phyloP scores from a whole-genome alignment of 306 rosid genomes.

The Casuarina cunninghamiana region DNA sequence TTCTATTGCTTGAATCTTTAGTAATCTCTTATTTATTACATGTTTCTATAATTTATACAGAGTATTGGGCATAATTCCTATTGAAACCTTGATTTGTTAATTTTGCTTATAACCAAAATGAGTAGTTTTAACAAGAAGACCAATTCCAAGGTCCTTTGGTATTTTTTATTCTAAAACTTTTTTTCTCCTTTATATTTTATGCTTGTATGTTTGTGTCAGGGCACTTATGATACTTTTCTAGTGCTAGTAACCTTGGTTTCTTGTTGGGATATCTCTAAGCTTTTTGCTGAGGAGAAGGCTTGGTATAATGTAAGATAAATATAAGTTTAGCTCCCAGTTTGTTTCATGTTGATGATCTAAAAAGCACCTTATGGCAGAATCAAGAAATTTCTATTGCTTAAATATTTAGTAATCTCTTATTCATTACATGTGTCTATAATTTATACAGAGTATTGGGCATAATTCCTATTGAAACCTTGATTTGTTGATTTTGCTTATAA shows the following conservation, averaged over 20 bases:
- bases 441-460: not conserved
- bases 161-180: not conserved
- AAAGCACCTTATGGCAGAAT: no score
- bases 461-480: not conserved
- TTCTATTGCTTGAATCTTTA: no score
- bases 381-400: no score
- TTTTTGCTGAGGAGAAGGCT: constrained; percentile 34
- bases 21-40: no score
- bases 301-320: constrained; percentile 40
- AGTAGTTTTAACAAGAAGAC: not conserved
- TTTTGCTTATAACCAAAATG: constrained; percentile 7
- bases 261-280: constrained; percentile 44
- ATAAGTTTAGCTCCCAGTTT: constrained; percentile 20
- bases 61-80: not conserved
- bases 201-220: constrained; percentile 38
- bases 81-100: not conserved
- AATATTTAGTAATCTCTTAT: no score
- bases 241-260: constrained; percentile 55
- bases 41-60: no score
- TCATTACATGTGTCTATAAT: no score
- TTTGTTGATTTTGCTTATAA: constrained; percentile 18
- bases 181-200: not conserved
- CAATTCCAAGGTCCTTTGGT: not conserved
- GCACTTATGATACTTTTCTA: constrained; percentile 69
- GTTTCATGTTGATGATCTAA: constrained; percentile 1